Evolutionary conservation across 2,329 filamentous ascomycete species (phyloP).

Genomic region (Sordariomycetes sp.): DNA sequence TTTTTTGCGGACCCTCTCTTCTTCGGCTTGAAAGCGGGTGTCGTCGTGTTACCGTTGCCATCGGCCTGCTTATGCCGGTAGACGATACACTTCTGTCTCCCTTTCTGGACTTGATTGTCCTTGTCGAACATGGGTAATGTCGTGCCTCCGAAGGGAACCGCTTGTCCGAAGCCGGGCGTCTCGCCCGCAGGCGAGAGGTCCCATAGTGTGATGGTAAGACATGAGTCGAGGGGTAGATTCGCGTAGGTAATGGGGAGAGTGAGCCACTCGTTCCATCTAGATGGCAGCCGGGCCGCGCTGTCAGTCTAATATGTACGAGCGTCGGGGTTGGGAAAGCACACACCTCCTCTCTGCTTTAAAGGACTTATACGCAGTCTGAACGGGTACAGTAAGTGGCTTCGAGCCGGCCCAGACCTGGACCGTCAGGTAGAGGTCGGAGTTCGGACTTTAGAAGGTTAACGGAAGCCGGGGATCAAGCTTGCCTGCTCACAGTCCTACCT

Average conservation of each 20-base stretch:
- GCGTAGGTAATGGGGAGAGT: constrained; percentile 75
- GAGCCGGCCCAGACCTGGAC: constrained; percentile 92
- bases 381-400: constrained; percentile 81
- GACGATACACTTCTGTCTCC: constrained; percentile 79
- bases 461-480: background rate
- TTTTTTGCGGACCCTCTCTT: constrained; percentile 36
- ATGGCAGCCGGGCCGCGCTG: background rate
- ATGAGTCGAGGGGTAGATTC: constrained; percentile 66
- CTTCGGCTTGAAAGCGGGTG: constrained; percentile 54
- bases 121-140: constrained; percentile 86
- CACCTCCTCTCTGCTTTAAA: constrained; percentile 64
- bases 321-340: background rate
- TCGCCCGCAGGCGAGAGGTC: constrained; percentile 75
- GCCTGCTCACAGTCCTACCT: constrained; percentile 33
- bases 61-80: constrained; percentile 76
- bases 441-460: constrained; percentile 32
- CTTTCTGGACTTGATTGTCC: constrained; percentile 83
- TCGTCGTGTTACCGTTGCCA: constrained; percentile 66
- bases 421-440: constrained; percentile 86
- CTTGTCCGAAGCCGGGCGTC: constrained; percentile 56
- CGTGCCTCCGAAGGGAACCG: constrained; percentile 86
- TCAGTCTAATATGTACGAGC: background rate
- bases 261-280: constrained; percentile 92
- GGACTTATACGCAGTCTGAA: constrained; percentile 85
- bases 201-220: constrained; percentile 89